Evolutionary conservation across 2,329 filamentous ascomycete genomes (phyloP).

Genomic region (Colletotrichum falcatum): DNA sequence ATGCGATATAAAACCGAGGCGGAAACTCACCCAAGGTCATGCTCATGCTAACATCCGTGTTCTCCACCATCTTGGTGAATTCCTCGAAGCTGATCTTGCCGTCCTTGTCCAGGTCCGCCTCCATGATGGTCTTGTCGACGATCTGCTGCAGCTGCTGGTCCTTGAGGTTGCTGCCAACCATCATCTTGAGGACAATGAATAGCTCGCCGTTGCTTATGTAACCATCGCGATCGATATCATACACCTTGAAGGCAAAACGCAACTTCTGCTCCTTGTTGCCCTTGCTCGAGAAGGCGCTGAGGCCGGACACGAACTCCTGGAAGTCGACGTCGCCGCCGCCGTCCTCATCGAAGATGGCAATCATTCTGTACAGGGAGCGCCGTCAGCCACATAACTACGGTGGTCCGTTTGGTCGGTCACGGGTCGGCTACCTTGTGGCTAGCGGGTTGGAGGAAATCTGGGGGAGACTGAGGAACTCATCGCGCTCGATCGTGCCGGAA

Average conservation of each 20-base stretch:
- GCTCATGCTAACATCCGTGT: constrained; percentile 82
- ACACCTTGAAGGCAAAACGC: constrained; percentile 98
- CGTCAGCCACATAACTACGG: constrained; percentile 9
- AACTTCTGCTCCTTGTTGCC: constrained; percentile 99
- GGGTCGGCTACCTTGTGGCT: constrained; percentile 78
- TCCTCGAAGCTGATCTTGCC: constrained; percentile 99
- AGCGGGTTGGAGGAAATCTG: constrained; percentile 98
- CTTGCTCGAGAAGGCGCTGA: constrained; percentile 96
- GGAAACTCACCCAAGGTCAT: constrained; percentile 74
- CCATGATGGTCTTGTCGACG: constrained; percentile 99
- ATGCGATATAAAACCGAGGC: neutral
- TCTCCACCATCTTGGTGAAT: constrained; percentile 99
- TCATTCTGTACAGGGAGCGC: constrained; percentile 78
- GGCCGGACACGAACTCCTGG: constrained; percentile 95
- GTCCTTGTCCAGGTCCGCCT: constrained; percentile 94
- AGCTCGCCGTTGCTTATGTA: constrained; percentile 99
- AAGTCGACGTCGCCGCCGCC: constrained; percentile 98
- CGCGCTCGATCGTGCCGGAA: constrained; percentile 97
- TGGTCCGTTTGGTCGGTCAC: neutral
- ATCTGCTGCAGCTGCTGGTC: constrained; percentile 99
- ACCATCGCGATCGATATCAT: constrained; percentile 98
- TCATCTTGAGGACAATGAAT: constrained; percentile 99
- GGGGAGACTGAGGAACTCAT: constrained; percentile 96
- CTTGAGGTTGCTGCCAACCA: constrained; percentile 99
- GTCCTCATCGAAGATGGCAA: constrained; percentile 99